Evolutionary conservation across 257 asterid genomes (phyloP), one percentile per base, ranked within the genome.

Genomic region (Penstemon eatonii): DNA sequence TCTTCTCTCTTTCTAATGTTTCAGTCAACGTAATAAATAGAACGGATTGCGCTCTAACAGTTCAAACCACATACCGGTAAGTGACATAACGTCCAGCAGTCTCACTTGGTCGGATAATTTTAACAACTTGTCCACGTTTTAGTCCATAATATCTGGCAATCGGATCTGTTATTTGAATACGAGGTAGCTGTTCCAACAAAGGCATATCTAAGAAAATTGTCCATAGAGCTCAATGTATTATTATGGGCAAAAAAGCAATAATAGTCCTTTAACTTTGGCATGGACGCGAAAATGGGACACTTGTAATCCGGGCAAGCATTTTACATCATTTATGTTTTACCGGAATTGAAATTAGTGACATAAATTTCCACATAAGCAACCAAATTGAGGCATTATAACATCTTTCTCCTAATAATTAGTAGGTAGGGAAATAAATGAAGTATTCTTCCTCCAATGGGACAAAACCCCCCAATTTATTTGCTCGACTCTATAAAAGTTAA

Each of bases 1-100:
- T 25, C 75, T 52, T 51, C n/a, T 54, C 36, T 42, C 75, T 57
- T 38, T 45, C 38, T 63, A 47, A 36, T n/a, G 4, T 67, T 43
- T 60, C 12, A 36, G 3, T 7, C 25, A 40, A 44, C 66, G 2
- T 25, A 25, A 25, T 25, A 25, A 25, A 25, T 25, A 25, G 2
- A 43, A 39, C 56, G 19, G 19, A 46, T 5, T 36, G 12, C 50
- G 56, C 54, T 58, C 13, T 56, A 57, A 64, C 55, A 60, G 67
- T 61, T 86, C 87, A 91, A 11, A 86, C 83, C 2, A 87, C 95
- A 50, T 53, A 89, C 59, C 98, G 76, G 64, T 92, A 92, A 10
- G 96, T 87, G 60, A 92, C 81, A 53, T 92, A 89, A 12, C 84
- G 85, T 2, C 98, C 96, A 42, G 96, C 98, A 60, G 96, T 92